Evolutionary conservation across 1,284 basidiomycete genomes (phyloP), one percentile per base, ranked within the genome.

Genomic region (Coriolopsis trogii): DNA sequence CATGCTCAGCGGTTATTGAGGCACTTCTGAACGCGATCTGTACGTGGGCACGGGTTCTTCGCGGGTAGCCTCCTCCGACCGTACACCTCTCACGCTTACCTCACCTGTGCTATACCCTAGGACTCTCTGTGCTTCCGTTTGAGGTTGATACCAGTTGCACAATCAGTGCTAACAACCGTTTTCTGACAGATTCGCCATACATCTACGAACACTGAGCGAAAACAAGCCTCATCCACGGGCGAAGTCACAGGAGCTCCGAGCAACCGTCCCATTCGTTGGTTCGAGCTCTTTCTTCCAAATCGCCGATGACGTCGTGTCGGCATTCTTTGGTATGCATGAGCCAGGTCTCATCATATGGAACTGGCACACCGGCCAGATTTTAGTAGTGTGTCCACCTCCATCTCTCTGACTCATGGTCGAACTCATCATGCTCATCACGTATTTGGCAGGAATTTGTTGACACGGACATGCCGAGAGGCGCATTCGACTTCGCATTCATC

Each of bases 401-500:
- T n/a, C 13, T 6, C 15, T 6, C 33, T 34, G 15, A n/a, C 33
- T 7, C 33, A n/a, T n/a, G 13, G 13, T 34, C 6, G 6, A 16
- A 34, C 33, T n/a, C 12, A 31, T 31, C 41, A 16, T 37, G 49
- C 43, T 71, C n/a, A n/a, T n/a, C n/a, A n/a, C n/a, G n/a, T n/a
- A n/a, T n/a, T n/a, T n/a, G n/a, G n/a, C n/a, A n/a, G n/a, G n/a
- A n/a, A n/a, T n/a, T n/a, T n/a, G n/a, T n/a, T n/a, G n/a, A n/a
- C n/a, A n/a, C n/a, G n/a, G n/a, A n/a, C n/a, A n/a, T n/a, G n/a
- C n/a, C n/a, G n/a, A n/a, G n/a, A n/a, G n/a, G n/a, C n/a, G n/a
- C n/a, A n/a, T n/a, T 67, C 61, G 78, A 80, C 59, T 78, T 81
- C 57, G 69, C 74, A 0, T 78, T 83, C 49, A 64, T 83, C 45